Conservation (phyloP, 2,329 filamentous ascomycete genomes). For the Apiospora aurea region DNA sequence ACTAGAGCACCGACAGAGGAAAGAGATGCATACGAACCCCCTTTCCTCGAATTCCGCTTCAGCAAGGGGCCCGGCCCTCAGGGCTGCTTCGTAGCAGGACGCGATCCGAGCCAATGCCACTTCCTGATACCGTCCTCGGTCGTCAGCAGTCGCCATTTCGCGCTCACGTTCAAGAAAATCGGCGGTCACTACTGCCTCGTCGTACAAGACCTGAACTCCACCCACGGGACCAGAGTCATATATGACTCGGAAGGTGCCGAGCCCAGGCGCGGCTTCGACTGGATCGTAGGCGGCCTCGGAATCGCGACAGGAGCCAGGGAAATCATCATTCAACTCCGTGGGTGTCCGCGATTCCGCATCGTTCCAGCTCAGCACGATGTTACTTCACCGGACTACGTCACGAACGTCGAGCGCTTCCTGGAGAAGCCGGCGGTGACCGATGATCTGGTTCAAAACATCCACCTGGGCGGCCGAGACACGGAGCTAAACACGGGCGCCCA, state of each 20-base stretch:
- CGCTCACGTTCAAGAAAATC: not conserved
- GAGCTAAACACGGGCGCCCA: not conserved
- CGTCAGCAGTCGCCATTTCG: not conserved
- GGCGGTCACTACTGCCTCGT: not conserved
- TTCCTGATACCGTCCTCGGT: too few species aligned
- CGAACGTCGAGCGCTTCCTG: not conserved
- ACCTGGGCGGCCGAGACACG: not conserved
- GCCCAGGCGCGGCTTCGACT: not conserved
- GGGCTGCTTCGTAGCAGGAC: not conserved
- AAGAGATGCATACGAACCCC: not conserved
- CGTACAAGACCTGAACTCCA: not conserved
- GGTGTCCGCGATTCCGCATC: not conserved
- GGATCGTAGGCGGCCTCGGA: not conserved
- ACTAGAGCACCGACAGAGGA: not conserved
- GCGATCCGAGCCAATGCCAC: not conserved
- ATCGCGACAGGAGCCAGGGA: not conserved
- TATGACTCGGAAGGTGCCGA: not conserved
- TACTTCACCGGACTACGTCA: not conserved
- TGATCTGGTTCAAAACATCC: not conserved
- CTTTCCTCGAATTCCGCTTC: not conserved
- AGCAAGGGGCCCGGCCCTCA: not conserved
- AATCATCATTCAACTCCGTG: not conserved
- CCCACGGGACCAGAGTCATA: not conserved
- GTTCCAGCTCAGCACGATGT: not conserved
- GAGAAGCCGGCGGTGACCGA: not conserved